A percentile compares a stretch with the other conserved stretches of the same genome.
Conservation (phyloP, 1,139 yeast genomes). For the Trichomonascaceae sp. region DNA sequence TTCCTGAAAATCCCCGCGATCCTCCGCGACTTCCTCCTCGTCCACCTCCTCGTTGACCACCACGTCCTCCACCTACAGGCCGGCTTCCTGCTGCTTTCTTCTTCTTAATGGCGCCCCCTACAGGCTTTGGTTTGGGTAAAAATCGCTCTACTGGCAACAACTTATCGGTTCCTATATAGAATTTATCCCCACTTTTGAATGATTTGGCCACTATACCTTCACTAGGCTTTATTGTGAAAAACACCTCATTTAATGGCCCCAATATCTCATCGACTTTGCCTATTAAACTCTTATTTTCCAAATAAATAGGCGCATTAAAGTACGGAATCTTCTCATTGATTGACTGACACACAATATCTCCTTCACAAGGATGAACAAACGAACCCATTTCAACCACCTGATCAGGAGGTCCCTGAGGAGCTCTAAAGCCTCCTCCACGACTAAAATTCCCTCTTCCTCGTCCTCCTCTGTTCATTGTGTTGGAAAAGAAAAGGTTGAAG, state of each 20-base stretch:
- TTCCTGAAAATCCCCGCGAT: conserved; percentile 40
- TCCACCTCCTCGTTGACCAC: conserved; percentile 36
- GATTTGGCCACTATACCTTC: conserved; percentile 95
- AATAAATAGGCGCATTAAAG: conserved; percentile 96
- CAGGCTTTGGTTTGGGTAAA: conserved; percentile 78
- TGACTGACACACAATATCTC: conserved; percentile 94
- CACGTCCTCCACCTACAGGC: conserved; percentile 41
- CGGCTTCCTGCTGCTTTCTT: conserved; percentile 53
- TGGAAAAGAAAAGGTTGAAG: conserved; percentile 1
- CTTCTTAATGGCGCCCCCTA: conserved; percentile 64
- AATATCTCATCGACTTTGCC: conserved; percentile 98
- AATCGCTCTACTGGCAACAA: conserved; percentile 92
- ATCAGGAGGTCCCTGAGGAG: conserved; percentile 89
- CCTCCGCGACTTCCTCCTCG: conserved; percentile 41
- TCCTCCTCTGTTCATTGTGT: conserved; percentile 32
- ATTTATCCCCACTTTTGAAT: conserved; percentile 92
- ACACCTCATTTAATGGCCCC: conserved; percentile 96
- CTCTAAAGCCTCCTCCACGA: conserved; percentile 47
- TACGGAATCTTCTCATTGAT: conserved; percentile 92
- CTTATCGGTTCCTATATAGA: conserved; percentile 92
- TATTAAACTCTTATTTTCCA: conserved; percentile 85
- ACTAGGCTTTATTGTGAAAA: conserved; percentile 88
- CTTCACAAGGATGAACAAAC: conserved; percentile 90
- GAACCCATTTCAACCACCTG: conserved; percentile 88
- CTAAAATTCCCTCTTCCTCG: conserved; percentile 32